Base-by-base conservation (phyloP, 2,329 filamentous ascomycete species). In the Penicillium sp. region DNA sequence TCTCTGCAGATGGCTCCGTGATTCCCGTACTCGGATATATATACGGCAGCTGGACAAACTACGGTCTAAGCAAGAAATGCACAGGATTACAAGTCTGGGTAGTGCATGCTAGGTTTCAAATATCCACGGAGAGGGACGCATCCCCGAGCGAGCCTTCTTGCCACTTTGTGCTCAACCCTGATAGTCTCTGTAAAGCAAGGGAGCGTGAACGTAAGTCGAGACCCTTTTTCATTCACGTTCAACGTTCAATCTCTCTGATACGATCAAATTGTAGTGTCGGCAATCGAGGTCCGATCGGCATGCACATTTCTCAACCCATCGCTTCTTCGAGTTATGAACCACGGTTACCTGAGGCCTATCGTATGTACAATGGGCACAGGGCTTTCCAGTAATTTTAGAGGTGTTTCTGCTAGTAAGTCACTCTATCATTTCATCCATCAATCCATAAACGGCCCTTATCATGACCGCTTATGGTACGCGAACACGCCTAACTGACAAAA, bases 301-400 rank as follows among this genome's bases (percentile, higher is more conserved):
- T 57, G 55, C 24, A 43, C 48, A 1, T 48, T 57, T 23, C 55
- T 52, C 23, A 57, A 57, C 30, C 55, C 55, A 18, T 42, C 55
- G 33, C 30, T 57, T 4, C 30, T 57, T 21, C 49, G 55, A 33
- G 40, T 52, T n/a, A 52, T 57, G 55, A 48, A 47, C 11, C 49
- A 47, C 20, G 5, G 8, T n/a, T 18, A 42, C 5, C 26, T 42
- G 7, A 33, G 8, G 30, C 54, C 28, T 2, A 30, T 4, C 2
- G 20, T 45, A 20, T 53, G 51, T 30, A 53, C 40, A 30, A 35
- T 53, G 26, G 51, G 8, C 16, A 7, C 35, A 46, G 14, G 14
- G 24, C 3, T 16, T 0, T 26, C 51, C 5, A 42, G 47, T 40
- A 33, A 57, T 23, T 52, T 57, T 21, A 18, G 8, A 38, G 55